Percentiles rank a stretch among this genome's conserved stretches.
Evolutionary conservation across 257 asterid species (phyloP).

Genomic region (Solanum sitiens): DNA sequence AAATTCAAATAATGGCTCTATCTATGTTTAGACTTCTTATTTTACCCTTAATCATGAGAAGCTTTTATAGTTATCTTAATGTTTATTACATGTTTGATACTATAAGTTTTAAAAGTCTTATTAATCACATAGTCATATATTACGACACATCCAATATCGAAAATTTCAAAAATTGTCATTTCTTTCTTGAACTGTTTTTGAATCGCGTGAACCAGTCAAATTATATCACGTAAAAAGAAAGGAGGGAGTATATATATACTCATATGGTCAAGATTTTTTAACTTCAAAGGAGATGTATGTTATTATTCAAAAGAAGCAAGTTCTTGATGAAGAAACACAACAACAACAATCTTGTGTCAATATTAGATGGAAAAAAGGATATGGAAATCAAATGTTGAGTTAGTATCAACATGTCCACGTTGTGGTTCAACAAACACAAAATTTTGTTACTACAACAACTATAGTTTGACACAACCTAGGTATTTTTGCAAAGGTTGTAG

Average conservation of each 20-base stretch:
- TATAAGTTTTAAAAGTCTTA: neutral
- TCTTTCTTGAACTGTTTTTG: neutral
- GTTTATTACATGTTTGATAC: neutral
- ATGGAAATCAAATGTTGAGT: slow-evolving; percentile 41
- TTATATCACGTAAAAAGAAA: neutral
- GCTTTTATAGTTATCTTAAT: neutral
- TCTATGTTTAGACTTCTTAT: neutral
- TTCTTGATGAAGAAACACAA: neutral
- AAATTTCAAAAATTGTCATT: neutral
- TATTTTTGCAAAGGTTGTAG: slow-evolving; percentile 73
- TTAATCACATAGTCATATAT: neutral
- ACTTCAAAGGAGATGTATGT: neutral
- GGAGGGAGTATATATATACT: neutral
- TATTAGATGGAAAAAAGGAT: slow-evolving; percentile 38
- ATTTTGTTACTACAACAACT: slow-evolving; percentile 79
- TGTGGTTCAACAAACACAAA: slow-evolving; percentile 77
- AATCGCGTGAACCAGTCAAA: neutral
- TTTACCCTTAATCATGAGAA: neutral
- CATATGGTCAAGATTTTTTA: neutral
- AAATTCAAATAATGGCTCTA: neutral
- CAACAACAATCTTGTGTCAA: neutral
- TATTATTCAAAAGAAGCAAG: neutral
- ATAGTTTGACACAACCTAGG: slow-evolving; percentile 72
- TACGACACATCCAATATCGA: neutral
- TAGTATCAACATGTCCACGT: slow-evolving; percentile 60